phyloP scores from a whole-genome alignment of 2,329 filamentous ascomycete genomes.

The Hypoxylon sp. region DNA sequence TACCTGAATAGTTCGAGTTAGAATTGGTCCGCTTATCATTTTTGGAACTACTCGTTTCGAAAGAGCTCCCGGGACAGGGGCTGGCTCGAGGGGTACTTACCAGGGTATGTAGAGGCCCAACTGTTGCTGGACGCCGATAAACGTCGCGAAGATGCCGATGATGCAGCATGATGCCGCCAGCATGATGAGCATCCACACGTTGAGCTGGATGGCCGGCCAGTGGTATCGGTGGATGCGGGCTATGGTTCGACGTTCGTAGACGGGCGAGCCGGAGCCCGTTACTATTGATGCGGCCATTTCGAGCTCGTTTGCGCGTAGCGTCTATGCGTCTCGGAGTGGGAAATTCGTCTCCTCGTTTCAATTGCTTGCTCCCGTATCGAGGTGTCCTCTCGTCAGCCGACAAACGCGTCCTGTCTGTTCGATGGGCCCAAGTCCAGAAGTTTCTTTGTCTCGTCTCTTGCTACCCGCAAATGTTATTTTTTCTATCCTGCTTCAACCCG shows the following conservation, averaged over 20 bases:
- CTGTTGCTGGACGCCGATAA: conserved; percentile 69
- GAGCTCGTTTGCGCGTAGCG: not conserved
- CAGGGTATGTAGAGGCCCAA: conserved; percentile 69
- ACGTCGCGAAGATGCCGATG: conserved; percentile 70
- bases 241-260: conserved; percentile 57
- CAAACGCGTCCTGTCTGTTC: not conserved
- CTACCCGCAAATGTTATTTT: not conserved
- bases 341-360: not conserved
- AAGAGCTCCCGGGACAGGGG: too few relatives aligned
- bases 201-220: conserved; percentile 75
- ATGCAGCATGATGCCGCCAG: conserved; percentile 68
- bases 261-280: conserved; percentile 55
- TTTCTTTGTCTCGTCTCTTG: not conserved
- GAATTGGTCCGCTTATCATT: too few relatives aligned
- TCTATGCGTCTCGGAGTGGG: not conserved
- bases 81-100: conserved; percentile 55
- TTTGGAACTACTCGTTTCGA: too few relatives aligned
- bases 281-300: conserved; percentile 54
- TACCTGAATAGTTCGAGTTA: conserved; percentile 67
- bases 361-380: not conserved
- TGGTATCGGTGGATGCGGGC: conserved; percentile 70
- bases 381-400: not conserved
- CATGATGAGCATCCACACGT: conserved; percentile 76
- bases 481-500: conserved; percentile 3
- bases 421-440: not conserved